Evolutionary conservation across 2,329 filamentous ascomycete genomes (phyloP).

Genomic region (Colletotrichum sidae): DNA sequence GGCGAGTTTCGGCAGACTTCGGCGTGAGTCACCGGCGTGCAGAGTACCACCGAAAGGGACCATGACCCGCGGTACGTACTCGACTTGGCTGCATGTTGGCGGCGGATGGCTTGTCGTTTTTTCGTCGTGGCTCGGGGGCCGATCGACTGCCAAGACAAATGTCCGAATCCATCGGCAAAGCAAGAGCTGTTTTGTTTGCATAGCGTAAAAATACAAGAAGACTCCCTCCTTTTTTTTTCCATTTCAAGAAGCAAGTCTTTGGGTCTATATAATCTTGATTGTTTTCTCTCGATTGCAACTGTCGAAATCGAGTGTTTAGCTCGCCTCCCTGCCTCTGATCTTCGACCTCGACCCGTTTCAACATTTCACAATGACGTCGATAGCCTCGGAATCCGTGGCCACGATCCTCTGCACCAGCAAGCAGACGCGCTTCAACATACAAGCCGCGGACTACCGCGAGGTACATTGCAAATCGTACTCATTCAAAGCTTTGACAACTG

Average conservation of each 20-base stretch:
- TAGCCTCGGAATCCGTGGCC: constrained; percentile 61
- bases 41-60: constrained; percentile 13
- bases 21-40: constrained; percentile 30
- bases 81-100: no score
- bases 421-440: constrained; percentile 74
- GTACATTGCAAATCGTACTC: constrained; percentile 47
- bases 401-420: constrained; percentile 73
- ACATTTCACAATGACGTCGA: constrained; percentile 56
- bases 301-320: no score
- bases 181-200: no score
- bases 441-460: constrained; percentile 66
- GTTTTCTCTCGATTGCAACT: no score
- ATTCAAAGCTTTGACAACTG: not conserved
- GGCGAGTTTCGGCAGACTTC: constrained; percentile 4
- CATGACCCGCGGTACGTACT: constrained; percentile 7
- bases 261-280: no score
- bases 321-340: not conserved
- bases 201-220: no score
- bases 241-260: no score
- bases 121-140: no score
- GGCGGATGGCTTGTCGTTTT: no score
- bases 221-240: no score
- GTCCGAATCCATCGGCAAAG: no score
- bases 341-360: constrained; percentile 10
- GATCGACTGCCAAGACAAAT: no score